These are phyloP conservation scores for Pterocarpus santalinus DNA, from an alignment of 306 rosid genomes.

Conservation along the genomic window DNA sequence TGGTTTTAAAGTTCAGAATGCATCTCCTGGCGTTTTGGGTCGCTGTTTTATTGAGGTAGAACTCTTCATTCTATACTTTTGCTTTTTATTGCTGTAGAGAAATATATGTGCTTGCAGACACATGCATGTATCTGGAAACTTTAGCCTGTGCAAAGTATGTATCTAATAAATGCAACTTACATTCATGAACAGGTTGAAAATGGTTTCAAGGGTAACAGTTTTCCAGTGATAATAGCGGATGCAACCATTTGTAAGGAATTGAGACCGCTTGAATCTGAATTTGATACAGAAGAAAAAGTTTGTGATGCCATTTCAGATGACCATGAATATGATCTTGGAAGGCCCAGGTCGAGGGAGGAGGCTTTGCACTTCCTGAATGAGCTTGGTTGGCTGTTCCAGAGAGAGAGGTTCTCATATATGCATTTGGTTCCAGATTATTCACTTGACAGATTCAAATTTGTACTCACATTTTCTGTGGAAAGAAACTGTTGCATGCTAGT, in stretches of 20 bases:
- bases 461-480: constrained; percentile 81
- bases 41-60: constrained; percentile 93
- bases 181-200: constrained; percentile 79
- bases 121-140: constrained; percentile 11
- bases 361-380: constrained; percentile 80
- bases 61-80: neutral
- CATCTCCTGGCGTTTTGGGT: constrained; percentile 70
- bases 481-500: constrained; percentile 74
- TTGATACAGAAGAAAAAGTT: constrained; percentile 54
- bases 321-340: constrained; percentile 52
- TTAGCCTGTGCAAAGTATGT: constrained; percentile 3
- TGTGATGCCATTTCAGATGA: constrained; percentile 66
- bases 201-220: constrained; percentile 83
- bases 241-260: constrained; percentile 80
- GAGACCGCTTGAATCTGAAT: constrained; percentile 75
- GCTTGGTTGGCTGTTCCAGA: constrained; percentile 96
- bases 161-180: constrained; percentile 12
- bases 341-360: constrained; percentile 79
- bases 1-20: constrained; percentile 65
- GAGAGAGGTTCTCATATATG: constrained; percentile 57
- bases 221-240: constrained; percentile 88
- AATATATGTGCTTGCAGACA: neutral
- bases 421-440: constrained; percentile 60
- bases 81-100: constrained; percentile 3
- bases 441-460: constrained; percentile 75